Conservation (phyloP, 306 rosid genomes). For the Cicer yamashitae region DNA sequence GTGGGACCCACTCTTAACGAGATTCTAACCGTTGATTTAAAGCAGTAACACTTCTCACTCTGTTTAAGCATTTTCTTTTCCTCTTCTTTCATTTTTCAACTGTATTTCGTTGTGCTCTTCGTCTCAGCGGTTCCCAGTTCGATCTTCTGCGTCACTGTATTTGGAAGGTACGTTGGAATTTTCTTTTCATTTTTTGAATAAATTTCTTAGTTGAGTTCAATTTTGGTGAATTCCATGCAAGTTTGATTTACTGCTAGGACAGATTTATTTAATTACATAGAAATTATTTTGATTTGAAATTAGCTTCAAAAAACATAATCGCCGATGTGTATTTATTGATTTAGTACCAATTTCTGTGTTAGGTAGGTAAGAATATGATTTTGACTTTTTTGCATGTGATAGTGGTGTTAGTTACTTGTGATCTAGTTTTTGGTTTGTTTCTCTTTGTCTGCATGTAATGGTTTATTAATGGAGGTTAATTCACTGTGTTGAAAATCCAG, state of each 20-base stretch:
- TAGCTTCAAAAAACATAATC: not conserved
- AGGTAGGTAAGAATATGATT: not conserved
- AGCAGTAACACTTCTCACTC: not conserved
- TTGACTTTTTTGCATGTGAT: conserved; percentile 38
- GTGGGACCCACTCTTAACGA: not conserved
- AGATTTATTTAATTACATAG: conserved; percentile 17
- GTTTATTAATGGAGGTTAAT: not conserved
- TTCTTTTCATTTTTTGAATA: not conserved
- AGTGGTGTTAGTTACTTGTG: conserved; percentile 11
- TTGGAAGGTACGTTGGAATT: not conserved
- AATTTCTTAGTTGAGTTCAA: not conserved
- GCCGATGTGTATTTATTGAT: not conserved
- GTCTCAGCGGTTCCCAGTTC: not conserved
- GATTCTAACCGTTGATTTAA: conserved; percentile 34
- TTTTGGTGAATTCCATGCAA: conserved; percentile 36
- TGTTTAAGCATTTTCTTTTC: not conserved
- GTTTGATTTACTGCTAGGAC: conserved; percentile 10
- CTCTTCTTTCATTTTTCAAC: not conserved
- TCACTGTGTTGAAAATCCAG: not conserved
- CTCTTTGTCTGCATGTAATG: conserved; percentile 33
- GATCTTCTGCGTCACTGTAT: conserved; percentile 7
- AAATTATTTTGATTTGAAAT: not conserved
- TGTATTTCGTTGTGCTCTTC: not conserved
- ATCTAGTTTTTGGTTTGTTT: conserved; percentile 37
- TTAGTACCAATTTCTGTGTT: conserved; percentile 9